Percentiles rank a stretch among this genome's conserved stretches.
phyloP scores from a whole-genome alignment of 2,329 filamentous ascomycete species.

The Pseudogymnoascus verrucosus region DNA sequence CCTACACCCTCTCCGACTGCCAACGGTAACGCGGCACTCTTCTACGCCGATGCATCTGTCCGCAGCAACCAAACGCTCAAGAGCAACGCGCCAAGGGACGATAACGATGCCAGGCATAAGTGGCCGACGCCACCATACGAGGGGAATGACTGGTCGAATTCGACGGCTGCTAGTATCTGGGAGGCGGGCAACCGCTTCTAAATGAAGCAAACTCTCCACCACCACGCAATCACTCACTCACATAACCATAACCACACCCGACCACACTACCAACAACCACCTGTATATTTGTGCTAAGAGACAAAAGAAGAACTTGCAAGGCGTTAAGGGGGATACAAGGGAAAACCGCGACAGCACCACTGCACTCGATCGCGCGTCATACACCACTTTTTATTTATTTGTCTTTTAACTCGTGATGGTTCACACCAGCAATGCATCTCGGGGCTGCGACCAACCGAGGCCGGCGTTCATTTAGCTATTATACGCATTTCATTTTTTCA shows the following conservation, averaged over 20 bases:
- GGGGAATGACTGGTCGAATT: slow-evolving; percentile 86
- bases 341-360: not conserved
- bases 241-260: not conserved
- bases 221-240: not conserved
- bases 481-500: not conserved
- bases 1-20: slow-evolving; percentile 69
- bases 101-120: slow-evolving; percentile 50
- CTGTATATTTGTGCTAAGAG: not conserved
- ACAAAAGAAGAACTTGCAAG: not conserved
- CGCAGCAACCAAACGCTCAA: slow-evolving; percentile 53
- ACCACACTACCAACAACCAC: not conserved
- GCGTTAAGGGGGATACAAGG: not conserved
- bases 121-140: slow-evolving; percentile 97
- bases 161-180: slow-evolving; percentile 74
- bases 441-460: not conserved
- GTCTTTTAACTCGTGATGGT: not conserved
- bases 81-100: slow-evolving; percentile 38
- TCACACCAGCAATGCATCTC: not conserved
- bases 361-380: not conserved
- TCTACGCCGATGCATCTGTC: slow-evolving; percentile 51
- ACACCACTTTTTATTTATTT: not conserved
- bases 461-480: not conserved
- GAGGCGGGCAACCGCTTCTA: slow-evolving; percentile 59
- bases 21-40: slow-evolving; percentile 68
- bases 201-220: slow-evolving; percentile 9